A percentile compares a stretch with the other conserved stretches of the same genome.
phyloP scores from a whole-genome alignment of 257 asterid genomes.

The Jaltomata sinuosa region DNA sequence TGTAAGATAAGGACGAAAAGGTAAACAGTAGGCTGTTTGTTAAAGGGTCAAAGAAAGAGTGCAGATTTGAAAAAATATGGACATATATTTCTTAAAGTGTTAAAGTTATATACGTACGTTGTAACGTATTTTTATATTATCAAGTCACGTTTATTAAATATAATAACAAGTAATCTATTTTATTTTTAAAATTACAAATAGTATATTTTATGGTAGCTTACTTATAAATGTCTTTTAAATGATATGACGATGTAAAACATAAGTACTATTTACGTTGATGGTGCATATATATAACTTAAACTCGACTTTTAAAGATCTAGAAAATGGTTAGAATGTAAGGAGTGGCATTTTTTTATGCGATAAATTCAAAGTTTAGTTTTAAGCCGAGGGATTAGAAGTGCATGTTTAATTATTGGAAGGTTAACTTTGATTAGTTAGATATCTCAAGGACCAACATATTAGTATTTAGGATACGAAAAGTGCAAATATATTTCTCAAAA shows the following conservation, averaged over 20 bases:
- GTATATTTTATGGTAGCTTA: not conserved
- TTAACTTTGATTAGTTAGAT: not conserved
- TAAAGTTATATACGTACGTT: conserved; percentile 11
- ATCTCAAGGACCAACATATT: not conserved
- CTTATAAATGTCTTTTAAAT: not conserved
- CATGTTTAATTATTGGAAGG: not conserved
- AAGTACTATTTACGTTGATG: not conserved
- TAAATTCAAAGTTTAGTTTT: not conserved
- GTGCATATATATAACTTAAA: not conserved
- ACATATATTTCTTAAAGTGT: conserved; percentile 4
- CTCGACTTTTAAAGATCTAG: not conserved
- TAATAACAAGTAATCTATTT: not conserved
- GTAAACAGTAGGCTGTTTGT: not conserved
- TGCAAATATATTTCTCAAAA: not conserved
- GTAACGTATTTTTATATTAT: not conserved
- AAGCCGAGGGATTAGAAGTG: not conserved
- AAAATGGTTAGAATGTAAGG: not conserved
- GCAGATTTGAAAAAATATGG: conserved; percentile 30
- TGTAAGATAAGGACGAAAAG: conserved; percentile 13
- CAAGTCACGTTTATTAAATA: not conserved
- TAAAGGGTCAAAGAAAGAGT: conserved; percentile 42
- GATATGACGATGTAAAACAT: not conserved
- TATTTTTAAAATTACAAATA: not conserved
- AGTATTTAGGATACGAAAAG: not conserved
- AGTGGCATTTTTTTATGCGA: not conserved